Percentiles rank a stretch among this genome's conserved stretches.
Conservation (phyloP, 2,329 filamentous ascomycete genomes). For the Fonsecaea erecta region DNA sequence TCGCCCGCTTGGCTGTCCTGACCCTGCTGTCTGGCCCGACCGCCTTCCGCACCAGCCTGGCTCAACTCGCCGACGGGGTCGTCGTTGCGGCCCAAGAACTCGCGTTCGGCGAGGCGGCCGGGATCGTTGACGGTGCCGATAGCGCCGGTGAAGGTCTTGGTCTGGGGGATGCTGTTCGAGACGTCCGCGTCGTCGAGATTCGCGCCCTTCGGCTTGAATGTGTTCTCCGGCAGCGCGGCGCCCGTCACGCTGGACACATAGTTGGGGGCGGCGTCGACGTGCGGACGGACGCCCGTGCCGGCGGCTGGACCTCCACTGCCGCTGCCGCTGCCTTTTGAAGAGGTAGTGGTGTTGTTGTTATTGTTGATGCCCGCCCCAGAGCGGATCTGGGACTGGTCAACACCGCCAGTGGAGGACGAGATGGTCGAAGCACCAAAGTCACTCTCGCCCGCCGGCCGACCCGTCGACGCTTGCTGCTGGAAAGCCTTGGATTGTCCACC, state of each 20-base stretch:
- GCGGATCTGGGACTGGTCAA: slow-evolving; percentile 33
- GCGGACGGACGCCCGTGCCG: slow-evolving; percentile 15
- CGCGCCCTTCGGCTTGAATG: slow-evolving; percentile 56
- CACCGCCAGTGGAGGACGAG: slow-evolving; percentile 29
- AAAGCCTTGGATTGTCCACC: slow-evolving; percentile 34
- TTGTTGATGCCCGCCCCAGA: slow-evolving; percentile 9
- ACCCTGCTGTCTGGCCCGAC: slow-evolving; percentile 37
- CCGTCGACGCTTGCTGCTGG: slow-evolving; percentile 19
- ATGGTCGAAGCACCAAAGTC: slow-evolving; percentile 26
- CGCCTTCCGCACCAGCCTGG: slow-evolving; percentile 37
- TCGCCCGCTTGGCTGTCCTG: slow-evolving; percentile 30
- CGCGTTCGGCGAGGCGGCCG: slow-evolving; percentile 51
- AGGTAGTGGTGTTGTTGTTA: neutral
- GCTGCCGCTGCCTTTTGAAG: slow-evolving; percentile 4
- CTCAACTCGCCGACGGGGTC: slow-evolving; percentile 26
- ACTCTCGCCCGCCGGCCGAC: slow-evolving; percentile 18
- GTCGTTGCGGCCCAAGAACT: slow-evolving; percentile 42
- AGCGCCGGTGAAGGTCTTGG: slow-evolving; percentile 57
- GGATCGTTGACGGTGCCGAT: slow-evolving; percentile 63
- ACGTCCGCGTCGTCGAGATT: slow-evolving; percentile 54
- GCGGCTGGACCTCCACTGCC: neutral
- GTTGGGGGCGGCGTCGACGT: slow-evolving; percentile 36
- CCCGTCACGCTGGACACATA: slow-evolving; percentile 36
- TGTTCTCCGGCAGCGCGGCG: slow-evolving; percentile 36
- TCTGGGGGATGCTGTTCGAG: slow-evolving; percentile 42